Conservation (phyloP, 2,329 filamentous ascomycete genomes). For the Verticillium nubilum region DNA sequence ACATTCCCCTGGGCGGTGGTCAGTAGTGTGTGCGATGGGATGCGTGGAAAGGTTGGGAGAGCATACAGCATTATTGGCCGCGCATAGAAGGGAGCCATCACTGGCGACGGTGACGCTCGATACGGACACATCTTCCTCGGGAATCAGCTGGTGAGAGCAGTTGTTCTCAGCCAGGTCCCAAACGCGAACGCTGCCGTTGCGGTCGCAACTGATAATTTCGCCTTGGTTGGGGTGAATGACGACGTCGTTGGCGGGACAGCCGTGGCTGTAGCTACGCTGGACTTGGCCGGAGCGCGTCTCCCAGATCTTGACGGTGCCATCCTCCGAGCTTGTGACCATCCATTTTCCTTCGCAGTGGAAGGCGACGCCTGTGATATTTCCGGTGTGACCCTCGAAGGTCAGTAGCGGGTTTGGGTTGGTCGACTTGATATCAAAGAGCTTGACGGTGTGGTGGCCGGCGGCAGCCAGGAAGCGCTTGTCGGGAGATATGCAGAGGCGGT, state of each 20-base stretch:
- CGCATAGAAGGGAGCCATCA: constrained; percentile 87
- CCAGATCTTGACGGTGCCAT: constrained; percentile 96
- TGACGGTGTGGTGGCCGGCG: constrained; percentile 75
- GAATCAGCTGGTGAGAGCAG: constrained; percentile 92
- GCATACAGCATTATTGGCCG: constrained; percentile 81
- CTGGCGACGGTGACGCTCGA: constrained; percentile 94
- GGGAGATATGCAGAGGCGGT: constrained; percentile 94
- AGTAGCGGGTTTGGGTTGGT: constrained; percentile 93
- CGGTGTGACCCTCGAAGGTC: constrained; percentile 92
- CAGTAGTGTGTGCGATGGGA: not conserved
- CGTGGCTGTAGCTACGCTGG: constrained; percentile 90
- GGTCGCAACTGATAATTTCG: constrained; percentile 94
- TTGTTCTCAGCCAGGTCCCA: constrained; percentile 98
- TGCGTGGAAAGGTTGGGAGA: not conserved
- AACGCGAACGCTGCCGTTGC: constrained; percentile 84
- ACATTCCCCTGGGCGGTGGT: constrained; percentile 70
- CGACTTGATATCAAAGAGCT: constrained; percentile 97
- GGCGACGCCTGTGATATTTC: constrained; percentile 91
- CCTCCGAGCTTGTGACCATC: constrained; percentile 98
- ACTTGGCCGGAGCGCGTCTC: constrained; percentile 81
- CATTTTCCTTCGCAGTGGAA: constrained; percentile 99
- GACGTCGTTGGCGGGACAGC: constrained; percentile 87
- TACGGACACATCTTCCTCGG: constrained; percentile 90
- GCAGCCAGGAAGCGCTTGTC: constrained; percentile 95
- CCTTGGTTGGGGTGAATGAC: constrained; percentile 99